Percentiles rank a stretch among this genome's conserved stretches.
These are phyloP conservation scores for Plantago major DNA, from an alignment of 257 asterid species.

Conservation along the genomic window DNA sequence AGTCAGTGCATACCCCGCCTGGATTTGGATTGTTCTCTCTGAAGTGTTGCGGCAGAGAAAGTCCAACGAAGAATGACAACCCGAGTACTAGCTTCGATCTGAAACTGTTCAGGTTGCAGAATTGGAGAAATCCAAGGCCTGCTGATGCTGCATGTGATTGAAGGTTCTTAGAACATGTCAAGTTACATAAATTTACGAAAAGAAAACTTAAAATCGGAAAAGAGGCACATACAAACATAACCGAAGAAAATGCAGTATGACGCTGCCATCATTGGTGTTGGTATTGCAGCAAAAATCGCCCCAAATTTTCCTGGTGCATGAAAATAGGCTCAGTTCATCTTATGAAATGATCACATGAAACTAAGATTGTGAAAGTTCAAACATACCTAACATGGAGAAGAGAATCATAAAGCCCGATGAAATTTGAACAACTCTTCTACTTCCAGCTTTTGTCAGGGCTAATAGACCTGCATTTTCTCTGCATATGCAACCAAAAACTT, in stretches of 20 bases:
- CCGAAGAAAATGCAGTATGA: slow-evolving; percentile 74
- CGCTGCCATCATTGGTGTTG: slow-evolving; percentile 67
- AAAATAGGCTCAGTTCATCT: not conserved
- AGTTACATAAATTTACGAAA: not conserved
- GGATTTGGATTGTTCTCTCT: slow-evolving; percentile 43
- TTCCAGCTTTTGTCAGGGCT: slow-evolving; percentile 74
- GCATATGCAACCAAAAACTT: not conserved
- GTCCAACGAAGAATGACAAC: slow-evolving; percentile 56
- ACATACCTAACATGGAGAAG: slow-evolving; percentile 62
- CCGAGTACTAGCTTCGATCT: slow-evolving; percentile 67
- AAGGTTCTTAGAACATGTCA: not conserved
- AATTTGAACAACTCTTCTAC: slow-evolving; percentile 73
- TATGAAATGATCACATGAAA: not conserved
- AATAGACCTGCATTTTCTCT: slow-evolving; percentile 82
- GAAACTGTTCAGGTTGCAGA: slow-evolving; percentile 78
- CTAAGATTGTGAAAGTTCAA: not conserved
- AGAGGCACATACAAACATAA: slow-evolving; percentile 47
- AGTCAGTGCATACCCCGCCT: slow-evolving; percentile 39
- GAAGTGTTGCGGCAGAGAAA: slow-evolving; percentile 60
- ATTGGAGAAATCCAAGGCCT: slow-evolving; percentile 70
- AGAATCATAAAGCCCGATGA: slow-evolving; percentile 69
- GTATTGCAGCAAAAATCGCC: slow-evolving; percentile 67
- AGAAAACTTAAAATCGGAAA: not conserved
- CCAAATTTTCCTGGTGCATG: slow-evolving; percentile 62
- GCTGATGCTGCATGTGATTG: slow-evolving; percentile 51